These are phyloP conservation scores for Kluyveromyces aestuarii DNA, from an alignment of 805 yeast species.

Conservation along the genomic window DNA sequence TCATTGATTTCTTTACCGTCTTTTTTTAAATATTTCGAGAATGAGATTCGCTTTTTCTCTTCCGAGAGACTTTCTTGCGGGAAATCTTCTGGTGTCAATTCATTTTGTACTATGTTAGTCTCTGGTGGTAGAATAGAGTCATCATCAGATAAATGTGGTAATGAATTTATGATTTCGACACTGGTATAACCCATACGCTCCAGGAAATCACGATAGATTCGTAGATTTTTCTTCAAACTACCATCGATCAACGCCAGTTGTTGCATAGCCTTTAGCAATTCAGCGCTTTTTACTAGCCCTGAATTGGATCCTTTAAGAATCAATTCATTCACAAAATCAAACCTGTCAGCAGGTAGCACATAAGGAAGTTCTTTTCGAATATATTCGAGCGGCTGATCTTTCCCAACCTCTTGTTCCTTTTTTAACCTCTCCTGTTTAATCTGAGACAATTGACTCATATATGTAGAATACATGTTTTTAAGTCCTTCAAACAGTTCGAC, in stretches of 20 bases:
- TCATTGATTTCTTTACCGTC: constrained; percentile 15
- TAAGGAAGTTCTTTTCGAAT: constrained; percentile 18
- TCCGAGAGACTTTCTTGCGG: constrained; percentile 2
- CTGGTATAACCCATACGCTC: constrained; percentile 15
- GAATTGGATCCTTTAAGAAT: constrained; percentile 6
- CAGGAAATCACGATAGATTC: constrained; percentile 16
- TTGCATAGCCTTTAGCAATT: constrained; percentile 12
- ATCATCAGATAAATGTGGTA: constrained; percentile 3
- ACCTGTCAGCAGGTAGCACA: constrained; percentile 19
- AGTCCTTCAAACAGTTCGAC: constrained; percentile 22
- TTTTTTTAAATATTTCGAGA: constrained; percentile 25
- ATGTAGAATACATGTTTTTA: constrained; percentile 25
- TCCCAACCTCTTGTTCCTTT: constrained; percentile 6
- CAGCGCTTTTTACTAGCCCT: constrained; percentile 4
- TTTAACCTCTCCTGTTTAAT: constrained; percentile 10
- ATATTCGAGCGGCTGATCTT: constrained; percentile 11
- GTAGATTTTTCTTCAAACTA: constrained; percentile 16
- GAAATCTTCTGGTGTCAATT: neutral
- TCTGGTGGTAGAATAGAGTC: neutral
- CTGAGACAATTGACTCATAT: constrained; percentile 16
- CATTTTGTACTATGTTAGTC: neutral
- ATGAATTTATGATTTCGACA: constrained; percentile 5
- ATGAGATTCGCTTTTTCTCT: constrained; percentile 28
- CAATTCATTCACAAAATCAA: constrained; percentile 18
- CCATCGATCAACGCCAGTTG: constrained; percentile 21